A percentile compares a stretch with the other conserved stretches of the same genome.
These are phyloP conservation scores for Botryotinia calthae DNA, from an alignment of 2,329 filamentous ascomycete genomes.

Conservation along the genomic window DNA sequence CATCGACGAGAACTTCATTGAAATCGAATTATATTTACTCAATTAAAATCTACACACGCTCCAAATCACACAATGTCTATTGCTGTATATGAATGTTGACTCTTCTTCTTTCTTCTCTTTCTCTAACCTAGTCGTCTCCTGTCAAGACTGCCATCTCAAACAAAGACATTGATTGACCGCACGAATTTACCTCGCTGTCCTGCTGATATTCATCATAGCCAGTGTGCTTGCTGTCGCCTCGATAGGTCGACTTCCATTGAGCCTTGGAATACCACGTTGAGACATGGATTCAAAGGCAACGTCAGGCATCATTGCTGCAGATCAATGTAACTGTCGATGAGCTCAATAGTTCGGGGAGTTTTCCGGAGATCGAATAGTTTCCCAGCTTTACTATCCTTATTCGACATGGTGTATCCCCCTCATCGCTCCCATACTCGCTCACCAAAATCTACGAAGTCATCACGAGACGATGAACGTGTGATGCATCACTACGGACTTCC, in stretches of 20 bases:
- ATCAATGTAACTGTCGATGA: background rate
- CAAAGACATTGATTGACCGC: background rate
- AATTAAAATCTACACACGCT: background rate
- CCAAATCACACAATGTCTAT: background rate
- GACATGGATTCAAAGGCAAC: background rate
- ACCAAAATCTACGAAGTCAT: background rate
- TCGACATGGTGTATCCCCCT: background rate
- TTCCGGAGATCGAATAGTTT: background rate
- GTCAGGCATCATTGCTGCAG: background rate
- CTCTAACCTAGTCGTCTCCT: background rate
- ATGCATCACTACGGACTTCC: background rate
- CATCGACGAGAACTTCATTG: background rate
- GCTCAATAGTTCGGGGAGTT: background rate
- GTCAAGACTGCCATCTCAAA: background rate
- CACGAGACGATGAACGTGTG: background rate
- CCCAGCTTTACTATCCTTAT: background rate
- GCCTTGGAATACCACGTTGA: background rate
- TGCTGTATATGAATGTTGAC: background rate
- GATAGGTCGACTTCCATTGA: too few species aligned
- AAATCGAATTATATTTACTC: too few species aligned
- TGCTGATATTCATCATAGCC: background rate
- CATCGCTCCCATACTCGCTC: background rate
- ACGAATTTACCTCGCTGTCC: background rate
- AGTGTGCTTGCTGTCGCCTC: background rate
- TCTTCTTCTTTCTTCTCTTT: background rate